Evolutionary conservation across 2,329 filamentous ascomycete genomes (phyloP), one percentile per base, ranked within the genome.

Genomic region (Diaporthe longicolla): DNA sequence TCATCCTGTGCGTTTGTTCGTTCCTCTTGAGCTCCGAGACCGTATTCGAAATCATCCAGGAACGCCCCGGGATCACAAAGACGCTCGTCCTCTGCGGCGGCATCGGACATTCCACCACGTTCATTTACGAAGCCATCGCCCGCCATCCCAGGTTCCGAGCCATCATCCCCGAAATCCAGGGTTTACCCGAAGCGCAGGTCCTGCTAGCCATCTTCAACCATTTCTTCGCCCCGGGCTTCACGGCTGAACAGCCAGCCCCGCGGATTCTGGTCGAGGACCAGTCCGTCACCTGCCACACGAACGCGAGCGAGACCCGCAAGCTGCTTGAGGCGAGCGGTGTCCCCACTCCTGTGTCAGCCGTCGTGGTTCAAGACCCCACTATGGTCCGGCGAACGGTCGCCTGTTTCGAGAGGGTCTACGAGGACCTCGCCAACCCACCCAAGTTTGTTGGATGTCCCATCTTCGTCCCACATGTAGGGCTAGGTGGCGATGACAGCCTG

Each of bases 71-170:
- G 2, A 65, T 65, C 61, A 50, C 61, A 17, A 65, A 65, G 15
- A 48, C 61, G 4, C 61, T 65, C 19, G 61, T 65, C 43, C 61
- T 65, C 26, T 50, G 61, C 43, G 61, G 61, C 43, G 61, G 61
- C 19, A 65, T 65, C 43, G 61, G 61, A 1, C 61, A 65, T 43
- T 65, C 61, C 19, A 65, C 61, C 26, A n/a, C 40, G 3, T 35
- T 35, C 19, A 65, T 65, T 26, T 65, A 65, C 61, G 61, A 65
- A 4, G 61, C 61, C 43, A 43, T 65, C 61, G 61, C 43, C 61
- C 61, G 61, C 61, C 61, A 65, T 13, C 61, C 61, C 61, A 48
- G 10, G 6, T 65, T 65, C 13, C 21, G n/a, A 17, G 21, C 43
- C 19, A 65, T 65, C 7, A 43, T 26, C 3, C 15, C 61, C 43